These are phyloP conservation scores for Prosopis cineraria DNA, from an alignment of 306 rosid species.

Conservation along the genomic window DNA sequence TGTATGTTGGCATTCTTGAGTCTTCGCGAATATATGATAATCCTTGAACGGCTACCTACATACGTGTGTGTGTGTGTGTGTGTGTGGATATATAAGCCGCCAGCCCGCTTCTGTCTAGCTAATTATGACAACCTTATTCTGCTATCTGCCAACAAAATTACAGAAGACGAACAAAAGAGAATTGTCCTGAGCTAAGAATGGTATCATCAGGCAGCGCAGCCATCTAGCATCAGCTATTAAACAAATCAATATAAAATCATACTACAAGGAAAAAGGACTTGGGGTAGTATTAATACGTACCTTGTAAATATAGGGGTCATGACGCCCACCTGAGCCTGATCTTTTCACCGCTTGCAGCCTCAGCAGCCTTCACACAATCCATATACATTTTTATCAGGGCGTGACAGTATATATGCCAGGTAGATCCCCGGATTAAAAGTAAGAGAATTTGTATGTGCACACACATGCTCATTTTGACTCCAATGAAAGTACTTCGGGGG, in stretches of 20 bases:
- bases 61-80: no score
- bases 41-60: slow-evolving; percentile 17
- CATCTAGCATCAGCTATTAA: not conserved
- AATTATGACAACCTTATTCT: slow-evolving; percentile 33
- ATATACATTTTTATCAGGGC: not conserved
- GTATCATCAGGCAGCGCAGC: not conserved
- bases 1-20: slow-evolving; percentile 34
- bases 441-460: not conserved
- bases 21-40: slow-evolving; percentile 9
- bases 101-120: slow-evolving; percentile 32
- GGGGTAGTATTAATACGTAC: slow-evolving; percentile 29
- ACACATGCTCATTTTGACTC: not conserved
- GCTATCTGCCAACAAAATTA: slow-evolving; percentile 37
- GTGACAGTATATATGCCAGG: not conserved
- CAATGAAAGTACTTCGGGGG: not conserved
- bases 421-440: not conserved
- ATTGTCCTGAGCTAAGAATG: slow-evolving; percentile 13
- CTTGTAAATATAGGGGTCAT: slow-evolving; percentile 63
- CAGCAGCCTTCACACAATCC: slow-evolving; percentile 48
- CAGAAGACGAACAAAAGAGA: not conserved
- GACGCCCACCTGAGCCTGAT: slow-evolving; percentile 74
- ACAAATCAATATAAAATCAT: not conserved
- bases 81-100: slow-evolving; percentile 27
- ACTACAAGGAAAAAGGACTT: not conserved
- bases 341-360: slow-evolving; percentile 60